phyloP scores from a whole-genome alignment of 805 yeast genomes.

The Komagataella kurtzmanii region DNA sequence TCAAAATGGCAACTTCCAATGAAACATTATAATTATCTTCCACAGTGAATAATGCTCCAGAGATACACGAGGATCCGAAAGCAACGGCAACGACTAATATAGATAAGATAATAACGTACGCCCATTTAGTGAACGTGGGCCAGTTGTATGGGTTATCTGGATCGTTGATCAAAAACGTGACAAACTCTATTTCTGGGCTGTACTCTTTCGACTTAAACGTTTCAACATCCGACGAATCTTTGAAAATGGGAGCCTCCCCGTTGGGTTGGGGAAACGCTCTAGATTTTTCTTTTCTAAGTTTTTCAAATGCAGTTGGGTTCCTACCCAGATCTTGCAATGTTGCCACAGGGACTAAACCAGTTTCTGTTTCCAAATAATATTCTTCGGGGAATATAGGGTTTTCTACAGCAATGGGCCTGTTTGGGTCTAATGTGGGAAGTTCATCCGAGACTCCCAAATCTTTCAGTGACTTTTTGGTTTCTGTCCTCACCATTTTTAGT shows the following conservation, averaged over 20 bases:
- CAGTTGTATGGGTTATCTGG: conserved; percentile 90
- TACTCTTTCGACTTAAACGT: conserved; percentile 17
- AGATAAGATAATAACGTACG: conserved; percentile 56
- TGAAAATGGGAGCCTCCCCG: conserved; percentile 2
- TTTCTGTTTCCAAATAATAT: conserved; percentile 74
- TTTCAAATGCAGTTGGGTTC: conserved; percentile 10
- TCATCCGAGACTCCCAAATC: conserved; percentile 46
- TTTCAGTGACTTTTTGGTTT: conserved; percentile 58
- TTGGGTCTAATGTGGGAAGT: conserved; percentile 41
- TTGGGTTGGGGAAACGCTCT: conserved; percentile 13
- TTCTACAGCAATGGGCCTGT: conserved; percentile 36
- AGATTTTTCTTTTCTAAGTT: conserved; percentile 6
- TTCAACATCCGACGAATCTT: conserved; percentile 9
- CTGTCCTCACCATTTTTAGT: conserved; percentile 40
- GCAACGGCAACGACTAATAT: conserved; percentile 79
- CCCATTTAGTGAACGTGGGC: conserved; percentile 43
- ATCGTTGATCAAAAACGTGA: conserved; percentile 66
- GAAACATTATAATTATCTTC: conserved; percentile 56
- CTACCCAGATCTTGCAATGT: conserved; percentile 63
- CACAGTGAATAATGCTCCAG: conserved; percentile 71
- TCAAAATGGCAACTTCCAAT: conserved; percentile 62
- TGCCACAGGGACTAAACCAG: conserved; percentile 76
- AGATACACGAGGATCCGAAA: conserved; percentile 82
- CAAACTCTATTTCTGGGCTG: conserved; percentile 68
- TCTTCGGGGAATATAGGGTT: conserved; percentile 86